These are phyloP conservation scores for Corinectria fuckeliana DNA, from an alignment of 2,329 filamentous ascomycete species.

Conservation along the genomic window DNA sequence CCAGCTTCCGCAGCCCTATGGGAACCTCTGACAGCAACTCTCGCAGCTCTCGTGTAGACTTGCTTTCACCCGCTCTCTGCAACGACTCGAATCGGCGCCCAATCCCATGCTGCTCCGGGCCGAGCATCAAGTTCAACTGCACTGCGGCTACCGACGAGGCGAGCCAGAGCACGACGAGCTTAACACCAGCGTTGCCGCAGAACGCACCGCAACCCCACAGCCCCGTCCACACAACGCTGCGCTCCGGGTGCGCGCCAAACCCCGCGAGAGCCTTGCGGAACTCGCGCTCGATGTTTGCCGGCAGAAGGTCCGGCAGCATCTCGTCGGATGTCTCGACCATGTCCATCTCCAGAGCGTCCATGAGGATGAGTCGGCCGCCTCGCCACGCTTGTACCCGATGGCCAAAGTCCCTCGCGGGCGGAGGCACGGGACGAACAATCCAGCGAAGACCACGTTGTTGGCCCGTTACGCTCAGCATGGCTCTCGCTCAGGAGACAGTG, in stretches of 20 bases:
- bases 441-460: conserved; percentile 41
- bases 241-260: conserved; percentile 31
- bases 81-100: conserved; percentile 18
- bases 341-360: conserved; percentile 48
- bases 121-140: conserved; percentile 27
- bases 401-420: background rate
- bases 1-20: conserved; percentile 4
- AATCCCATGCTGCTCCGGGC: conserved; percentile 26
- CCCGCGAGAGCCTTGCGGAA: conserved; percentile 39
- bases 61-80: conserved; percentile 2
- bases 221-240: conserved; percentile 35
- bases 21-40: conserved; percentile 19
- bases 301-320: conserved; percentile 37
- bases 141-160: conserved; percentile 38
- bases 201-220: conserved; percentile 47
- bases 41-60: background rate
- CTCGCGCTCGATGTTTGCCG: conserved; percentile 39
- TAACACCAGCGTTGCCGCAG: conserved; percentile 42
- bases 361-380: conserved; percentile 43
- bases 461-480: conserved; percentile 40
- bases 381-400: conserved; percentile 12
- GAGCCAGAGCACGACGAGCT: conserved; percentile 42
- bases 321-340: conserved; percentile 24
- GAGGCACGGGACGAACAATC: background rate
- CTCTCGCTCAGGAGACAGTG: conserved; percentile 36